These are phyloP conservation scores for Umbilicaria muhlenbergii DNA, from an alignment of 495 filamentous ascomycete genomes.

Conservation along the genomic window DNA sequence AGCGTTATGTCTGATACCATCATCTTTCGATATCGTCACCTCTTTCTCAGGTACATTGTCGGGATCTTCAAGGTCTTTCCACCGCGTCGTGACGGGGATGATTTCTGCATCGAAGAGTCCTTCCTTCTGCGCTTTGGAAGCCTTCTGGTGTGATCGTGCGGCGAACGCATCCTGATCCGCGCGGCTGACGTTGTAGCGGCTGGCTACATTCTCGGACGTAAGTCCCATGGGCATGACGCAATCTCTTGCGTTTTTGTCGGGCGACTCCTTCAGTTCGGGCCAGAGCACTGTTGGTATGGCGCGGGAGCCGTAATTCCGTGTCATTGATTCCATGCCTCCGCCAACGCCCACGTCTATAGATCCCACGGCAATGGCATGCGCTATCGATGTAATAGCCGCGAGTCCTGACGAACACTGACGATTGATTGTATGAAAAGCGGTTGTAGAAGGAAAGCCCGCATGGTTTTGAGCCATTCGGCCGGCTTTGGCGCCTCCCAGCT, in stretches of 20 bases:
- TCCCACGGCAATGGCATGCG: slow-evolving; percentile 53
- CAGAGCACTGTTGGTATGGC: slow-evolving; percentile 77
- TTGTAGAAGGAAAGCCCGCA: slow-evolving; percentile 56
- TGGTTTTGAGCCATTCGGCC: slow-evolving; percentile 82
- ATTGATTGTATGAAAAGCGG: slow-evolving; percentile 73
- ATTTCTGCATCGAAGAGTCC: slow-evolving; percentile 69
- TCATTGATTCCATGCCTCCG: slow-evolving; percentile 91
- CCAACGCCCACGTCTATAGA: slow-evolving; percentile 68
- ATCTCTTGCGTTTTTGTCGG: slow-evolving; percentile 55
- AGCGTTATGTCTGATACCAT: slow-evolving; percentile 58
- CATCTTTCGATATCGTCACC: slow-evolving; percentile 54
- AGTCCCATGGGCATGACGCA: slow-evolving; percentile 91
- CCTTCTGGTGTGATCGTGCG: slow-evolving; percentile 53
- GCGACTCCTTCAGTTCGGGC: slow-evolving; percentile 48
- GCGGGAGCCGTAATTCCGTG: slow-evolving; percentile 63
- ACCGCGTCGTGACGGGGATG: slow-evolving; percentile 50
- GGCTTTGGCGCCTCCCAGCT: slow-evolving; percentile 82
- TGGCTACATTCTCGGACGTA: slow-evolving; percentile 82
- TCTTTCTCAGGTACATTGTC: slow-evolving; percentile 43
- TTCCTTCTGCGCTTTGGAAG: slow-evolving; percentile 45
- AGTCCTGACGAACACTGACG: slow-evolving; percentile 70
- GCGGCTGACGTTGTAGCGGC: slow-evolving; percentile 55
- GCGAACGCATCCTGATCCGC: slow-evolving; percentile 75
- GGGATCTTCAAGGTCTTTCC: slow-evolving; percentile 38
- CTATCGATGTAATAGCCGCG: slow-evolving; percentile 54